These are phyloP conservation scores for Cochlearia excelsa DNA, from an alignment of 345 rosid species.

Conservation along the genomic window DNA sequence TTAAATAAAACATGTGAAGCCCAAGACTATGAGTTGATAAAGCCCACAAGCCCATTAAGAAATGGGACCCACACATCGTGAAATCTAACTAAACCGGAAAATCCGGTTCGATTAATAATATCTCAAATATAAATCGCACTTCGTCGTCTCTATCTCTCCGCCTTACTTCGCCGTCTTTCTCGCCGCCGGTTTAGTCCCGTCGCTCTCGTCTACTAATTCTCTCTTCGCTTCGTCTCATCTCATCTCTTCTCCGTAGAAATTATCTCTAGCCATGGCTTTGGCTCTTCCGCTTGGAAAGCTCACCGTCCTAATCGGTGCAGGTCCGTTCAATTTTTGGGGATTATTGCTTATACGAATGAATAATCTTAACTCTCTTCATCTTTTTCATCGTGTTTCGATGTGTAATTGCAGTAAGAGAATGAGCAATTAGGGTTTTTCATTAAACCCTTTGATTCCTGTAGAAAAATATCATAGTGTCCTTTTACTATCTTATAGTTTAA, in stretches of 20 bases:
- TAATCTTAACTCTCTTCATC: neutral
- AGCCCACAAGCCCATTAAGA: too few relatives aligned
- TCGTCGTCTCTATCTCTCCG: slow-evolving; percentile 3
- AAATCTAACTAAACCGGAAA: too few relatives aligned
- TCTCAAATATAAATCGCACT: too few relatives aligned
- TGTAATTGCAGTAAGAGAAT: slow-evolving; percentile 4
- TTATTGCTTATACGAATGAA: neutral
- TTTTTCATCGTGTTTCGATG: slow-evolving; percentile 5
- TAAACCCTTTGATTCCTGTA: slow-evolving; percentile 31
- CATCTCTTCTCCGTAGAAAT: neutral
- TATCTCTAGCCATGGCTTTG: slow-evolving; percentile 34
- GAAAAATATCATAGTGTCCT: neutral
- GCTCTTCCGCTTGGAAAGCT: slow-evolving; percentile 42
- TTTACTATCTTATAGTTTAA: neutral
- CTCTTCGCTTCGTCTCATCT: slow-evolving; percentile 2
- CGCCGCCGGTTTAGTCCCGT: neutral
- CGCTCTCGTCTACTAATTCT: neutral
- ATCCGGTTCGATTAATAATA: too few relatives aligned
- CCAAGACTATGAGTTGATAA: too few relatives aligned
- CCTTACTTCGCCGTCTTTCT: slow-evolving; percentile 20
- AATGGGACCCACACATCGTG: too few relatives aligned
- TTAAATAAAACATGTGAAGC: too few relatives aligned
- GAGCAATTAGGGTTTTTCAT: slow-evolving; percentile 34
- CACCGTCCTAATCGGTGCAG: slow-evolving; percentile 42
- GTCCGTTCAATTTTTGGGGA: slow-evolving; percentile 12